phyloP scores from a whole-genome alignment of 768 basidiomycete species.

The Cystofilobasidium bisporidii region DNA sequence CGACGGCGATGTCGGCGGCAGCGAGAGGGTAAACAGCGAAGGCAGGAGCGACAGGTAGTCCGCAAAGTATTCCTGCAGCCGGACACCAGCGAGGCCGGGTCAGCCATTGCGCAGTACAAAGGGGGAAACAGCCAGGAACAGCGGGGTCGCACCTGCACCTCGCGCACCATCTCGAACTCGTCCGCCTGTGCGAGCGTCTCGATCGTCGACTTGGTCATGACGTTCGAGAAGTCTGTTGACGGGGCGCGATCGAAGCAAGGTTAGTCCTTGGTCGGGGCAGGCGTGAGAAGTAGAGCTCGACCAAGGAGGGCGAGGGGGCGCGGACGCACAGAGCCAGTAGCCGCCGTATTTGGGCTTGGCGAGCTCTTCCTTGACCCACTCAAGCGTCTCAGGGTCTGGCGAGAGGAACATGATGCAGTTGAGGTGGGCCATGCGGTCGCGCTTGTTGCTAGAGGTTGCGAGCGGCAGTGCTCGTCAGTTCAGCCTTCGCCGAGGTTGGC shows the following conservation, averaged over 20 bases:
- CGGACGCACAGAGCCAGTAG: constrained; percentile 94
- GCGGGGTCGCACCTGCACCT: constrained; percentile 67
- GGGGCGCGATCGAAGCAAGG: background rate
- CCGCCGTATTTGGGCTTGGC: constrained; percentile 88
- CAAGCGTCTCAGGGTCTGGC: constrained; percentile 68
- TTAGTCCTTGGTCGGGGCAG: too few relatives aligned
- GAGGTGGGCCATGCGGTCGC: constrained; percentile 89
- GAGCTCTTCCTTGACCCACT: constrained; percentile 72
- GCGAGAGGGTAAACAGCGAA: constrained; percentile 75
- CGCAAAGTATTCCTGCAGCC: constrained; percentile 77
- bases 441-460: constrained; percentile 41
- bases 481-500: too few relatives aligned
- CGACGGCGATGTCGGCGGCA: constrained; percentile 52
- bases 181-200: constrained; percentile 89
- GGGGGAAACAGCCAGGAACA: background rate
- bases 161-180: constrained; percentile 89
- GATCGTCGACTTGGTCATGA: constrained; percentile 76
- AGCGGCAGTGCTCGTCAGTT: background rate
- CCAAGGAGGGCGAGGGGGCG: background rate
- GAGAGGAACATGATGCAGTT: constrained; percentile 93
- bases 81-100: background rate
- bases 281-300: background rate
- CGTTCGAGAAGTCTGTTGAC: constrained; percentile 80
- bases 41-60: constrained; percentile 85
- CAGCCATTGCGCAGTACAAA: background rate